phyloP scores from a whole-genome alignment of 805 yeast genomes.

The Saccharomycopsis amapae region DNA sequence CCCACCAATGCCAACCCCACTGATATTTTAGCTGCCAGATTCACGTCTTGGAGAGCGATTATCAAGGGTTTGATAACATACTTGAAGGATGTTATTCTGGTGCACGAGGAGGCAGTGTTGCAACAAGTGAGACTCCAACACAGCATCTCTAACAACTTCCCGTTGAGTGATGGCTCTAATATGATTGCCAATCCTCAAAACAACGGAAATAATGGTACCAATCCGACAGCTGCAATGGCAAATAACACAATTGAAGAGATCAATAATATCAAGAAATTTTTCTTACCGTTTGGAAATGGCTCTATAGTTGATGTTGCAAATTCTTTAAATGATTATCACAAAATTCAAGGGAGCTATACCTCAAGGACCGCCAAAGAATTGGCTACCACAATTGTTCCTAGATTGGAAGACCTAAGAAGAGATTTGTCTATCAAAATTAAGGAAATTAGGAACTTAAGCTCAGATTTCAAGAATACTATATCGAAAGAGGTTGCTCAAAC shows the following conservation, averaged over 20 bases:
- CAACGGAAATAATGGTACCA: constrained; percentile 20
- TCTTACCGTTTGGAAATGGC: constrained; percentile 51
- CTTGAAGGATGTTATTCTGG: constrained; percentile 70
- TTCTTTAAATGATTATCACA: constrained; percentile 47
- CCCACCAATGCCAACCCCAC: constrained; percentile 73
- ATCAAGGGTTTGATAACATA: constrained; percentile 69
- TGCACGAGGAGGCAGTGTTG: constrained; percentile 82
- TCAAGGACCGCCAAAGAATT: constrained; percentile 53
- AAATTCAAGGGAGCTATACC: constrained; percentile 51
- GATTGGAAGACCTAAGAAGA: constrained; percentile 54
- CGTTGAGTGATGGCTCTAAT: constrained; percentile 26
- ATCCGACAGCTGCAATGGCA: too few relatives aligned
- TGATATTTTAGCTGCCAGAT: constrained; percentile 75
- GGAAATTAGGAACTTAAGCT: constrained; percentile 73
- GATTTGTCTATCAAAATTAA: constrained; percentile 80
- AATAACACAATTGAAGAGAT: constrained; percentile 29
- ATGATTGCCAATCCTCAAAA: constrained; percentile 4
- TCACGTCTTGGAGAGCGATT: constrained; percentile 79
- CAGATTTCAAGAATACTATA: constrained; percentile 78
- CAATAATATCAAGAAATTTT: constrained; percentile 33
- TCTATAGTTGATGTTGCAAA: constrained; percentile 54
- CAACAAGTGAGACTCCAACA: constrained; percentile 77
- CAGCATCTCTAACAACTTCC: constrained; percentile 49
- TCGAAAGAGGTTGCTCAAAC: constrained; percentile 63
- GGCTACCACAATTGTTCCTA: constrained; percentile 51